Conservation (phyloP, 306 rosid genomes). For the Mimosa pudica region DNA sequence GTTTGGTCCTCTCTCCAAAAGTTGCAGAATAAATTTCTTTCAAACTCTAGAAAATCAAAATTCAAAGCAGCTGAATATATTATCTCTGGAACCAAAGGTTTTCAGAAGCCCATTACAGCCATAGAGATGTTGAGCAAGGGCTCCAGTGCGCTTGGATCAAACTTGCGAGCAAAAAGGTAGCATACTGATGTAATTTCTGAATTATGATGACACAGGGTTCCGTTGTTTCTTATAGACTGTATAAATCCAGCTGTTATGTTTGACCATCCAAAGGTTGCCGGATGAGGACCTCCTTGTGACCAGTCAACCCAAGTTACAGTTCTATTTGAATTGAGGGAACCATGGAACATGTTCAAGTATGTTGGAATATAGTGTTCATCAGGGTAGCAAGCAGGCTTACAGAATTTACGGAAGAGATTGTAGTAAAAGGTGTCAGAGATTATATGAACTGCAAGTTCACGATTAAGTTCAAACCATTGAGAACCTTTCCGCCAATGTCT, state of each 20-base stretch:
- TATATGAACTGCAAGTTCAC: constrained; percentile 56
- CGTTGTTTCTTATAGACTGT: constrained; percentile 61
- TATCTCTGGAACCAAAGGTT: constrained; percentile 27
- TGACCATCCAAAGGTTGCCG: constrained; percentile 56
- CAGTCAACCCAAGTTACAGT: constrained; percentile 93
- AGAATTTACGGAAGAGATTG: constrained; percentile 65
- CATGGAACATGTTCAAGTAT: constrained; percentile 79
- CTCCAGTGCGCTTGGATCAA: constrained; percentile 62
- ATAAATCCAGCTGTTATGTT: constrained; percentile 62
- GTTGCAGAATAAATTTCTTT: neutral
- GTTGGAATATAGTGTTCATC: constrained; percentile 95
- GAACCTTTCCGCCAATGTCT: constrained; percentile 95
- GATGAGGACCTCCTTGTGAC: constrained; percentile 93
- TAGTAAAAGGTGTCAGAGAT: constrained; percentile 67
- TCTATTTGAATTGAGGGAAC: constrained; percentile 78
- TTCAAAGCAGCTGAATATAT: constrained; percentile 16
- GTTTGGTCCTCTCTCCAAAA: neutral
- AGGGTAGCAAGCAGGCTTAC: constrained; percentile 95
- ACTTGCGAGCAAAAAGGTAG: constrained; percentile 92
- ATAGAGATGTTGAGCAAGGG: constrained; percentile 71
- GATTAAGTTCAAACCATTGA: constrained; percentile 86
- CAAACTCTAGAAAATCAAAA: constrained; percentile 21
- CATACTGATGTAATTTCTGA: constrained; percentile 69
- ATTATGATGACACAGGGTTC: constrained; percentile 70
- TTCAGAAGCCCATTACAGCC: constrained; percentile 68